Percentiles rank a stretch among this genome's conserved stretches.
phyloP scores from a whole-genome alignment of 129 eudicot genomes.

The Rutidosis leptorrhynchoides region DNA sequence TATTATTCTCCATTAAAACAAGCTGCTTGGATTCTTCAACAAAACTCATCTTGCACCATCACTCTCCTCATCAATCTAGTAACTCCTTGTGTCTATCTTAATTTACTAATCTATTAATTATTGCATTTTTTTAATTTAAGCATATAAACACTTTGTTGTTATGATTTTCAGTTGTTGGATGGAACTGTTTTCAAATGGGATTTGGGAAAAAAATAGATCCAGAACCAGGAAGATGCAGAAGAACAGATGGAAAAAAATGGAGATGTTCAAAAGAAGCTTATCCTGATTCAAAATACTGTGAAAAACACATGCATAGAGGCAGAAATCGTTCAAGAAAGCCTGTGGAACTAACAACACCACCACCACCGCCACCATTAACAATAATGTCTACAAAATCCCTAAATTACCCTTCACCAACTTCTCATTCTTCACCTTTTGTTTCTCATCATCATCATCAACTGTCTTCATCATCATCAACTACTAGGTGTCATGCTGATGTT shows the following conservation, averaged over 20 bases:
- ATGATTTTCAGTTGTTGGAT: constrained; percentile 60
- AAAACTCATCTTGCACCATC: constrained; percentile 52
- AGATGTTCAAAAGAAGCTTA: constrained; percentile 90
- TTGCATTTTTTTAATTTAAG: no score
- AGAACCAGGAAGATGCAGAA: constrained; percentile 95
- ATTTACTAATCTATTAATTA: neutral
- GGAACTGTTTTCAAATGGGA: constrained; percentile 85
- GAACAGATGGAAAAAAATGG: constrained; percentile 99
- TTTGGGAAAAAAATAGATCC: constrained; percentile 84
- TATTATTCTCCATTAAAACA: constrained; percentile 67
- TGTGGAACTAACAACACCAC: constrained; percentile 79
- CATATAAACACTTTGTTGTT: no score
- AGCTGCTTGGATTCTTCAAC: constrained; percentile 71
- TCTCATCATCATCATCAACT: constrained; percentile 25
- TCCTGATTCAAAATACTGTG: constrained; percentile 93
- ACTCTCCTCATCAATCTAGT: constrained; percentile 43
- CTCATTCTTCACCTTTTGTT: constrained; percentile 27
- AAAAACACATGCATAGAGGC: constrained; percentile 99
- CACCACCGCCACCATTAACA: constrained; percentile 27
- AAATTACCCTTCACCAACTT: constrained; percentile 24
- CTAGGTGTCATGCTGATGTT: constrained; percentile 40
- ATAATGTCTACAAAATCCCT: constrained; percentile 30
- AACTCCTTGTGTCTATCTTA: constrained; percentile 13
- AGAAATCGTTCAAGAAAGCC: constrained; percentile 99
- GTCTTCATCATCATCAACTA: constrained; percentile 28